phyloP scores from a whole-genome alignment of 2,329 filamentous ascomycete genomes.

The Dothideomycetes sp. region DNA sequence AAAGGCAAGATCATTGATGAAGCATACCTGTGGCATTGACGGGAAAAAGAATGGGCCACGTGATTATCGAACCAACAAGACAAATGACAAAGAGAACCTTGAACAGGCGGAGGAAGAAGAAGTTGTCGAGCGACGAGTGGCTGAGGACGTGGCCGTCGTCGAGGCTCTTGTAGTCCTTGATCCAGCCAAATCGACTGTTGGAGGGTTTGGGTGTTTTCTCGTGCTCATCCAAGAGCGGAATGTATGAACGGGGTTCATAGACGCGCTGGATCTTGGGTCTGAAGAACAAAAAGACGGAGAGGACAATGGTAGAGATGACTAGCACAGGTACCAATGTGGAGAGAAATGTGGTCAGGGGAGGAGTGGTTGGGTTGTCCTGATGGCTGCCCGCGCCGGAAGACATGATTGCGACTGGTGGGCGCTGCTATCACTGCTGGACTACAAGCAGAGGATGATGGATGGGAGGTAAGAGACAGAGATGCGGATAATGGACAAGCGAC shows the following conservation, averaged over 20 bases:
- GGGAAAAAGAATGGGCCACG: conserved; percentile 36
- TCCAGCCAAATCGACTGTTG: conserved; percentile 31
- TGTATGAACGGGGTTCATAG: conserved; percentile 33
- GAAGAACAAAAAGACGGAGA: conserved; percentile 28
- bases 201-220: conserved; percentile 30
- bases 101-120: conserved; percentile 36
- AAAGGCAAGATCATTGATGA: too few species aligned
- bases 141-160: conserved; percentile 35
- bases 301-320: conserved; percentile 20
- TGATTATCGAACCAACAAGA: conserved; percentile 31
- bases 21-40: conserved; percentile 46
- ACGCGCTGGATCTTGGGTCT: conserved; percentile 31
- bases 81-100: conserved; percentile 31
- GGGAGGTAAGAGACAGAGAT: too few species aligned
- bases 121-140: conserved; percentile 38
- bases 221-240: too few species aligned
- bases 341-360: conserved; percentile 22
- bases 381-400: neutral
- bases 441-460: too few species aligned
- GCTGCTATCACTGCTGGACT: too few species aligned
- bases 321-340: conserved; percentile 25
- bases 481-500: too few species aligned
- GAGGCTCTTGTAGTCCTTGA: conserved; percentile 33
- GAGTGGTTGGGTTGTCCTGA: conserved; percentile 14
- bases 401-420: too few species aligned